A percentile compares a stretch with the other conserved stretches of the same genome.
These are phyloP conservation scores for Smittium mucronatum DNA, from an alignment of 371 early-diverging fungal genomes.

Conservation along the genomic window DNA sequence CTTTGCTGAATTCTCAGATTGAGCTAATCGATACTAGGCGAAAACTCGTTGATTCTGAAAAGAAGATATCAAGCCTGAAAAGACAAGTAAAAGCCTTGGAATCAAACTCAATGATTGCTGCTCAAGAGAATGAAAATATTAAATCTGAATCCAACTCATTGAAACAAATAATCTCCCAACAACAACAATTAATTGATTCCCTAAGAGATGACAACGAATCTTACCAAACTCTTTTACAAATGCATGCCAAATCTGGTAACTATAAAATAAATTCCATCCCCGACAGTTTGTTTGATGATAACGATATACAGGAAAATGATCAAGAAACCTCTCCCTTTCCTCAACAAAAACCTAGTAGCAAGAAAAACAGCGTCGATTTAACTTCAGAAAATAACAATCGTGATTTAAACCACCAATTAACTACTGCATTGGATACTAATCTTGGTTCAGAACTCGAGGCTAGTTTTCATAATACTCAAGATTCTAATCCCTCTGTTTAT, in stretches of 20 bases:
- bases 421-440: neutral
- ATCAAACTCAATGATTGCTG: neutral
- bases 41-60: neutral
- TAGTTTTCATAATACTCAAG: neutral
- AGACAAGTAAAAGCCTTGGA: neutral
- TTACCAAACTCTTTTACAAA: slow-evolving; percentile 64
- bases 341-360: neutral
- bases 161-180: slow-evolving; percentile 23
- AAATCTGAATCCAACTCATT: neutral
- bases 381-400: neutral
- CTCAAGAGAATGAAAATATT: neutral
- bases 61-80: neutral
- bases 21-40: neutral
- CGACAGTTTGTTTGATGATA: neutral
- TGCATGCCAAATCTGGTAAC: slow-evolving; percentile 45
- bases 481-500: neutral
- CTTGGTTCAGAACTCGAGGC: neutral
- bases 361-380: neutral
- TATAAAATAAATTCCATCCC: neutral
- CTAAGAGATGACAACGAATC: slow-evolving; percentile 76
- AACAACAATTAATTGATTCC: slow-evolving; percentile 50
- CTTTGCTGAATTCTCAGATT: neutral
- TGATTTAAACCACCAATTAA: neutral
- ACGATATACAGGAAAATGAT: neutral
- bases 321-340: neutral